Evolutionary conservation across 2,329 filamentous ascomycete species (phyloP).

Genomic region (Sporothrix brasiliensis): DNA sequence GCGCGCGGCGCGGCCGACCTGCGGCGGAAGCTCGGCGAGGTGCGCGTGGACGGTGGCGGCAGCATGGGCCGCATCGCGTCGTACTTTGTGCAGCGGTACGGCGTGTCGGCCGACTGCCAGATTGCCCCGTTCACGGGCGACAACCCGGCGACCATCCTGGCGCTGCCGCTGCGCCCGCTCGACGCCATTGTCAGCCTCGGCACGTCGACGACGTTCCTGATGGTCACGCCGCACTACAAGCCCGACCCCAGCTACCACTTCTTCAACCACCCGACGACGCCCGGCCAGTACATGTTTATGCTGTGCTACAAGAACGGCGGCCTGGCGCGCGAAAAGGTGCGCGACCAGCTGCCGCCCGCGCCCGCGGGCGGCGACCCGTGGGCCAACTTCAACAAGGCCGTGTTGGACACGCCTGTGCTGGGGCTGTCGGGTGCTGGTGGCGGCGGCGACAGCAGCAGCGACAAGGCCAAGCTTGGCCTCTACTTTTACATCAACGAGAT

Average conservation of each 20-base stretch:
- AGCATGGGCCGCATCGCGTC: conserved; percentile 72
- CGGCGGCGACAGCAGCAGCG: conserved; percentile 44
- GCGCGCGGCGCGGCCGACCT: conserved; percentile 66
- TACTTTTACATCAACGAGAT: conserved; percentile 96
- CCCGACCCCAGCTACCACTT: conserved; percentile 93
- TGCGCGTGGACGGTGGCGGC: conserved; percentile 77
- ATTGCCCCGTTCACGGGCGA: conserved; percentile 91
- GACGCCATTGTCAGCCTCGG: conserved; percentile 95
- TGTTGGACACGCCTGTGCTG: conserved; percentile 69
- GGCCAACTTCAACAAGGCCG: conserved; percentile 76
- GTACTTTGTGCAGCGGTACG: conserved; percentile 80
- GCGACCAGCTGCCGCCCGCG: conserved; percentile 70
- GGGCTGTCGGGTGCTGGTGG: conserved; percentile 50
- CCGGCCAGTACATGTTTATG: conserved; percentile 99
- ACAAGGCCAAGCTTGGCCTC: conserved; percentile 75
- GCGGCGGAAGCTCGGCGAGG: conserved; percentile 75
- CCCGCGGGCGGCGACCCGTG: conserved; percentile 61
- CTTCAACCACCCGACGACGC: conserved; percentile 93
- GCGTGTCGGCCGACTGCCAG: conserved; percentile 73
- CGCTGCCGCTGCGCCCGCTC: conserved; percentile 79
- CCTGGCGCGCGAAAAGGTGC: conserved; percentile 84
- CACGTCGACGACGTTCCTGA: conserved; percentile 95
- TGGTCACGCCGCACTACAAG: conserved; percentile 90
- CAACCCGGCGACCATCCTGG: conserved; percentile 93
- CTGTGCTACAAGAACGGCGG: conserved; percentile 99